Evolutionary conservation across 2,329 filamentous ascomycete species (phyloP).

Genomic region (Fonsecaea pedrosoi): DNA sequence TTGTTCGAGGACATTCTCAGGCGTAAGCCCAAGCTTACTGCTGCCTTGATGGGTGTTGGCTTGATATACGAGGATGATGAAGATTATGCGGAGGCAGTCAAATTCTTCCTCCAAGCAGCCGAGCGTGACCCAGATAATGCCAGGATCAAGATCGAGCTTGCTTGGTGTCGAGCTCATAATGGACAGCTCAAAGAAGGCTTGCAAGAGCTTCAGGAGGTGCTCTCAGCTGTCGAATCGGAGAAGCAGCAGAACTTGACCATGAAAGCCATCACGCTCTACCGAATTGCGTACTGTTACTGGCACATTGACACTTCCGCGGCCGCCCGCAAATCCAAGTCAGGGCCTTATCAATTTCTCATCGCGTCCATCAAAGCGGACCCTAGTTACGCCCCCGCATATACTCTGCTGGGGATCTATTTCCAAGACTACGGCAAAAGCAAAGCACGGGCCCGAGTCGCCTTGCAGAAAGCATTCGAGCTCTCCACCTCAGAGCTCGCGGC

Average conservation of each 20-base stretch:
- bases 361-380: conserved; percentile 83
- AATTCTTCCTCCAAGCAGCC: conserved; percentile 79
- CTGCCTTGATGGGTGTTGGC: conserved; percentile 86
- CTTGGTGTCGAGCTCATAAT: conserved; percentile 87
- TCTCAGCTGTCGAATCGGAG: conserved; percentile 69
- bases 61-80: conserved; percentile 93
- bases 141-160: conserved; percentile 81
- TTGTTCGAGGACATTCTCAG: conserved; percentile 83
- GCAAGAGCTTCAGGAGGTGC: conserved; percentile 72
- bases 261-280: conserved; percentile 84
- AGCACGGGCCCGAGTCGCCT: conserved; percentile 85
- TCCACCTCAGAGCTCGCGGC: conserved; percentile 85
- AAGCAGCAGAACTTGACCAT: conserved; percentile 69
- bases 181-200: conserved; percentile 75
- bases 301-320: conserved; percentile 75
- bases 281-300: conserved; percentile 87
- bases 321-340: conserved; percentile 78
- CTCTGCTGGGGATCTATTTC: conserved; percentile 87
- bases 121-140: conserved; percentile 75
- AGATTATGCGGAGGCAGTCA: conserved; percentile 80
- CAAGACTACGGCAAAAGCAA: conserved; percentile 88
- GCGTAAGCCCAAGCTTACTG: conserved; percentile 76
- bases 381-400: conserved; percentile 89
- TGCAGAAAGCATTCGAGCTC: conserved; percentile 94
- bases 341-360: conserved; percentile 84